These are phyloP conservation scores for Rhizopogon rudus DNA, from an alignment of 768 basidiomycete genomes.

Conservation along the genomic window DNA sequence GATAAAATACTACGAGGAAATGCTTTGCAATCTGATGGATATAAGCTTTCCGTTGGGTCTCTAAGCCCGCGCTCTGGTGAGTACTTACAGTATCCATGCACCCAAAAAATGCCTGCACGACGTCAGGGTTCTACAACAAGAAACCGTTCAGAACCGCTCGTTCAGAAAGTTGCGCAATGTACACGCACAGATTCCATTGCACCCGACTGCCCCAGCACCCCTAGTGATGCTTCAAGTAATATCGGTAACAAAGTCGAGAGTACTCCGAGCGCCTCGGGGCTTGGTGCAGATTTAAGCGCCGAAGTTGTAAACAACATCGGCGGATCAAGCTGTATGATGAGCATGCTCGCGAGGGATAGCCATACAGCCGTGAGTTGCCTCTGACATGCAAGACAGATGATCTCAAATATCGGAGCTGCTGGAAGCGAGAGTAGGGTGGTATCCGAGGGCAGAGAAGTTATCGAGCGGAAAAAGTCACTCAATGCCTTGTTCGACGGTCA, in stretches of 20 bases:
- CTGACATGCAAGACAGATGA: slow-evolving; percentile 69
- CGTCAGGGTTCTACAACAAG: slow-evolving; percentile 72
- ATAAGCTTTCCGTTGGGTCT: background rate
- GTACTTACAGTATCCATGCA: slow-evolving; percentile 69
- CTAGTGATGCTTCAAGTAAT: slow-evolving; percentile 54
- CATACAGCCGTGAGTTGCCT: slow-evolving; percentile 76
- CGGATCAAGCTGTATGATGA: slow-evolving; percentile 80
- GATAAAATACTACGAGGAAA: slow-evolving; percentile 56
- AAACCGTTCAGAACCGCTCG: slow-evolving; percentile 6
- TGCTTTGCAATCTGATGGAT: slow-evolving; percentile 26
- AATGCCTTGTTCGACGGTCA: slow-evolving; percentile 44
- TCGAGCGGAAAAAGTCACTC: slow-evolving; percentile 81
- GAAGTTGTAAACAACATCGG: slow-evolving; percentile 37
- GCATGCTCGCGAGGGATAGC: slow-evolving; percentile 77
- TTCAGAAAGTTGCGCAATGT: background rate
- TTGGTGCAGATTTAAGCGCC: slow-evolving; percentile 48
- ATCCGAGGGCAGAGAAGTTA: slow-evolving; percentile 76
- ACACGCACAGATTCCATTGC: slow-evolving; percentile 65
- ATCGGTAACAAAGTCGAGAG: slow-evolving; percentile 52
- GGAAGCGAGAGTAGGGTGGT: slow-evolving; percentile 77
- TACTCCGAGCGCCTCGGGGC: slow-evolving; percentile 49
- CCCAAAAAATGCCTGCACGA: slow-evolving; percentile 84
- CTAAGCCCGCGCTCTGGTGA: background rate
- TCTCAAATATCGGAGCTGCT: slow-evolving; percentile 73
- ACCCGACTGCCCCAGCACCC: slow-evolving; percentile 46